Conservation (phyloP, 495 filamentous ascomycete species). For the Halenospora varia region DNA sequence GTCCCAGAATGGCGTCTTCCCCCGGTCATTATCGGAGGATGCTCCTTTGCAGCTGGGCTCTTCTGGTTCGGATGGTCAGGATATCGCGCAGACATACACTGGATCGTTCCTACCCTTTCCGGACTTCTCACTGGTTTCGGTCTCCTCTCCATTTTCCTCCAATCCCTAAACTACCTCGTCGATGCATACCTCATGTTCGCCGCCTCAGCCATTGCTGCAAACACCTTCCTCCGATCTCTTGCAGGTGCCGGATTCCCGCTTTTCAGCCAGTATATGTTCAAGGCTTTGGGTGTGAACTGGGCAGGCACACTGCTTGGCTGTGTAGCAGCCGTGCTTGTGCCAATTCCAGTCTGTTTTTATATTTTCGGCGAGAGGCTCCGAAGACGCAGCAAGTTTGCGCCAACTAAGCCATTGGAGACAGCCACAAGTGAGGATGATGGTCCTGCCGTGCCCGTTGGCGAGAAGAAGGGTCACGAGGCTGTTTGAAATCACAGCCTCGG, state of each 20-base stretch:
- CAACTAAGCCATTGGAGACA: constrained; percentile 36
- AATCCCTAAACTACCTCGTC: constrained; percentile 81
- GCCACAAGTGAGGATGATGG: constrained; percentile 11
- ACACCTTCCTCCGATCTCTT: constrained; percentile 80
- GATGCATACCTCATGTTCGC: constrained; percentile 88
- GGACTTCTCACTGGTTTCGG: constrained; percentile 57
- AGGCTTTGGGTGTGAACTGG: constrained; percentile 72
- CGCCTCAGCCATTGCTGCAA: constrained; percentile 83
- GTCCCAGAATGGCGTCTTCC: constrained; percentile 86
- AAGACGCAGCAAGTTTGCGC: constrained; percentile 63
- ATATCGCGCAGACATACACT: constrained; percentile 60
- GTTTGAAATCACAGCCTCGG: too few species aligned
- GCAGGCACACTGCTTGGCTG: constrained; percentile 73
- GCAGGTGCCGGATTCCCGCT: constrained; percentile 78
- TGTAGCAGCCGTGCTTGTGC: constrained; percentile 63
- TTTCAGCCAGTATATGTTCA: constrained; percentile 78
- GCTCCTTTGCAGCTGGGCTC: constrained; percentile 67
- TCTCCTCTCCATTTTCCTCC: constrained; percentile 78
- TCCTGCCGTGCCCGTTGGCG: neutral
- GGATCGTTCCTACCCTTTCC: constrained; percentile 76
- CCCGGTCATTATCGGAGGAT: constrained; percentile 70
- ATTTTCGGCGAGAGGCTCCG: constrained; percentile 61
- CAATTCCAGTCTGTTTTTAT: constrained; percentile 69
- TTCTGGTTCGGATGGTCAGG: constrained; percentile 91
- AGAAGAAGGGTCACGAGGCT: neutral